phyloP scores from a whole-genome alignment of 805 yeast species.

The Yarrowia divulgata region DNA sequence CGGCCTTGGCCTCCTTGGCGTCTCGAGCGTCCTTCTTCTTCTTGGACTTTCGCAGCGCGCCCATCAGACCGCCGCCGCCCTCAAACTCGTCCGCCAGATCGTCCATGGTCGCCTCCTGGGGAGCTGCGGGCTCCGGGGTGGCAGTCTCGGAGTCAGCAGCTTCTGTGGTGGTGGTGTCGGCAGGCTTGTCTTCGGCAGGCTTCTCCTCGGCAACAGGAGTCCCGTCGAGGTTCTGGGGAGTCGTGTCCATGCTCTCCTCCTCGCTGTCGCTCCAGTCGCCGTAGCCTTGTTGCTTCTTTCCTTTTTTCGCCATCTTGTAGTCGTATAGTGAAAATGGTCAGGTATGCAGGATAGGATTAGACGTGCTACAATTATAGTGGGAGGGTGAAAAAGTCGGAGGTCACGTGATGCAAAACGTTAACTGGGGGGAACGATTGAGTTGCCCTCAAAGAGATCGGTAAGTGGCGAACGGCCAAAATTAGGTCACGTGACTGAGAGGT shows the following conservation, averaged over 20 bases:
- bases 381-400: constrained; percentile 1
- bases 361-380: no score
- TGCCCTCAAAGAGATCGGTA: neutral
- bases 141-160: no score
- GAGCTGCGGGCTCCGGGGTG: constrained; percentile 43
- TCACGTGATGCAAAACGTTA: neutral
- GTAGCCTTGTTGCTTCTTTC: constrained; percentile 38
- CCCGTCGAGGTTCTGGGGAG: constrained; percentile 17
- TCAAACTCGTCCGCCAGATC: constrained; percentile 50
- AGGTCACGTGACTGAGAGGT: no score
- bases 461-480: neutral
- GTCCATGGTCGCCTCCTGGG: constrained; percentile 48
- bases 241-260: constrained; percentile 34
- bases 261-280: constrained; percentile 38
- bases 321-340: neutral
- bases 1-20: constrained; percentile 64
- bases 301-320: constrained; percentile 33
- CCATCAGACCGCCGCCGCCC: constrained; percentile 75
- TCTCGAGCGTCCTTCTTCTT: constrained; percentile 75
- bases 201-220: constrained; percentile 11
- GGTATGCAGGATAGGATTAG: constrained; percentile 4
- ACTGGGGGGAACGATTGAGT: neutral
- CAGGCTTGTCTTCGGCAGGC: neutral
- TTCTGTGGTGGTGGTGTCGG: neutral
- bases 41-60: constrained; percentile 81